These are phyloP conservation scores for Candida krabiensis DNA, from an alignment of 805 yeast genomes.

Conservation along the genomic window DNA sequence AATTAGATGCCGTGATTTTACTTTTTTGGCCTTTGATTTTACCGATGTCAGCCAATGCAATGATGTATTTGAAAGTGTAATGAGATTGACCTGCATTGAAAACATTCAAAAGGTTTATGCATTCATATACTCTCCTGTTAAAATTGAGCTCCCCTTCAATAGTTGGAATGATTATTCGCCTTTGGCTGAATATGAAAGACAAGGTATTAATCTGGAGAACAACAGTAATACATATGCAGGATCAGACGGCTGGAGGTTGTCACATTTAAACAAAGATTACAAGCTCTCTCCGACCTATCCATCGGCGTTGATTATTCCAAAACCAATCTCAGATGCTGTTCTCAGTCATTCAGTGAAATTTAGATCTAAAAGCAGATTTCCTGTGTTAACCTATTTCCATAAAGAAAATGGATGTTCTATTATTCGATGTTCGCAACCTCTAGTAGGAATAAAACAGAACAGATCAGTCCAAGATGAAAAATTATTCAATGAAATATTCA, in stretches of 20 bases:
- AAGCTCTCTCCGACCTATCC: conserved; percentile 80
- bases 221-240: conserved; percentile 13
- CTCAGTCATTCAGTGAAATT: conserved; percentile 80
- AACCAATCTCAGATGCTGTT: conserved; percentile 76
- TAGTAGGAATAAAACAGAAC: conserved; percentile 85
- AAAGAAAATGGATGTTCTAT: conserved; percentile 70
- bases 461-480: conserved; percentile 92
- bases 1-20: conserved; percentile 80
- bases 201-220: conserved; percentile 45
- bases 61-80: conserved; percentile 72
- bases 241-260: conserved; percentile 60
- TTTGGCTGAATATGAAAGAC: conserved; percentile 65
- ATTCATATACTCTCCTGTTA: conserved; percentile 73
- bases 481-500: conserved; percentile 70
- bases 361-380: conserved; percentile 83
- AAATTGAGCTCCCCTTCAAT: conserved; percentile 58
- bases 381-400: conserved; percentile 77
- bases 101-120: conserved; percentile 69
- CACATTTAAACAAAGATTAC: conserved; percentile 63
- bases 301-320: conserved; percentile 63
- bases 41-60: conserved; percentile 53
- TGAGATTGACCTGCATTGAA: conserved; percentile 60
- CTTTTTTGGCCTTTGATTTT: conserved; percentile 78
- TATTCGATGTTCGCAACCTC: conserved; percentile 88
- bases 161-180: conserved; percentile 77